phyloP scores from a whole-genome alignment of 2,329 filamentous ascomycete genomes.

The Exophiala oligosperma region DNA sequence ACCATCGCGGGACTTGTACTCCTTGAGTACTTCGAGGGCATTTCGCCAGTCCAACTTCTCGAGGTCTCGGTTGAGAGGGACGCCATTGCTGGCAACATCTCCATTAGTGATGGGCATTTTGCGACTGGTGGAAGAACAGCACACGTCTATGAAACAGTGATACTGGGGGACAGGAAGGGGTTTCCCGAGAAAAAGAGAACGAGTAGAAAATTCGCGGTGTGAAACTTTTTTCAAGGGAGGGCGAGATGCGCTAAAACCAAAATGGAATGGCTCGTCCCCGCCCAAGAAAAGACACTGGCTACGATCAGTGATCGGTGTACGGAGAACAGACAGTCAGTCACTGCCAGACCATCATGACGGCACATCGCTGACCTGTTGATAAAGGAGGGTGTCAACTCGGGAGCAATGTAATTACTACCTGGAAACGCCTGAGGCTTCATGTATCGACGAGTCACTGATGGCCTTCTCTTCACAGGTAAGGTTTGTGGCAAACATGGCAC shows the following conservation, averaged over 20 bases:
- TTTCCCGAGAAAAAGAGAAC: slow-evolving; percentile 29
- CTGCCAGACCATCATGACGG: too few species aligned
- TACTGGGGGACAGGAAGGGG: slow-evolving; percentile 6
- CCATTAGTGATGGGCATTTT: slow-evolving; percentile 75
- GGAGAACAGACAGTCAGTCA: too few species aligned
- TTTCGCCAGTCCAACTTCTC: slow-evolving; percentile 70
- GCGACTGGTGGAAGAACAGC: slow-evolving; percentile 29
- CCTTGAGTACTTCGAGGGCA: slow-evolving; percentile 77
- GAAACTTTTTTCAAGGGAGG: slow-evolving; percentile 42
- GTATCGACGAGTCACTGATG: too few species aligned
- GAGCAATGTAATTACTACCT: too few species aligned
- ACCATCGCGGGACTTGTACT: slow-evolving; percentile 80
- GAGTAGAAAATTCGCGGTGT: slow-evolving; percentile 4
- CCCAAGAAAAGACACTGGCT: too few species aligned
- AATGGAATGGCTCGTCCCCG: too few species aligned
- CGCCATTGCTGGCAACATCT: slow-evolving; percentile 54
- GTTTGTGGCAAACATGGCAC: too few species aligned
- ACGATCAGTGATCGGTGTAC: too few species aligned
- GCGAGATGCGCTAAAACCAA: neutral
- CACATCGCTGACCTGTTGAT: too few species aligned
- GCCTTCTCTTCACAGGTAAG: too few species aligned
- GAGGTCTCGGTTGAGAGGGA: slow-evolving; percentile 45
- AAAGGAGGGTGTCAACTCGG: too few species aligned
- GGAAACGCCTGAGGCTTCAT: too few species aligned
- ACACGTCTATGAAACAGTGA: slow-evolving; percentile 18